Evolutionary conservation across 257 asterid genomes (phyloP).

Genomic region (Solanum commersonii): DNA sequence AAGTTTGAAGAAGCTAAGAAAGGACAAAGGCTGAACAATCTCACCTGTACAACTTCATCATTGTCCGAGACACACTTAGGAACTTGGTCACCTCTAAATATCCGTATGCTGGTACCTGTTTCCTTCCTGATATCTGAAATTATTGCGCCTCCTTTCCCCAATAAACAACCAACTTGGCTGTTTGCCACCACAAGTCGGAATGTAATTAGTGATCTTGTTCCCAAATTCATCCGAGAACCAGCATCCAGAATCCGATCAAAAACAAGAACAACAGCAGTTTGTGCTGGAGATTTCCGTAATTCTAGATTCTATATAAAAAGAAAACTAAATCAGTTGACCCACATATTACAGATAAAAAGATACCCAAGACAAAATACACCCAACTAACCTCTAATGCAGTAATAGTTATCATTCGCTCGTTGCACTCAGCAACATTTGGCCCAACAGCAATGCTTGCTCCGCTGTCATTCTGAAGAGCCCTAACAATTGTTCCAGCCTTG

Average conservation of each 20-base stretch:
- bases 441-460: slow-evolving; percentile 52
- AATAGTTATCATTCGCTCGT: slow-evolving; percentile 51
- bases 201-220: slow-evolving; percentile 20
- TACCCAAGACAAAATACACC: background rate
- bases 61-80: slow-evolving; percentile 48
- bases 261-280: slow-evolving; percentile 40
- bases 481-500: slow-evolving; percentile 58
- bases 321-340: background rate
- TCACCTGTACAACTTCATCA: slow-evolving; percentile 62
- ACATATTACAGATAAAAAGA: background rate
- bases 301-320: slow-evolving; percentile 30
- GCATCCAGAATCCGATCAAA: slow-evolving; percentile 37
- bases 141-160: slow-evolving; percentile 72
- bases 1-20: background rate
- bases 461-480: slow-evolving; percentile 39
- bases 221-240: slow-evolving; percentile 27
- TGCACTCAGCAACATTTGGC: slow-evolving; percentile 34
- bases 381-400: slow-evolving; percentile 48
- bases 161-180: slow-evolving; percentile 63
- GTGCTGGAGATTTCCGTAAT: slow-evolving; percentile 49
- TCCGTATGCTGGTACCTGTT: slow-evolving; percentile 47
- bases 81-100: slow-evolving; percentile 45
- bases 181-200: slow-evolving; percentile 47
- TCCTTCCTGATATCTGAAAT: slow-evolving; percentile 67
- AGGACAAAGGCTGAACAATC: background rate